Evolutionary conservation across 345 rosid species (phyloP).

Genomic region (Camelina hispida): DNA sequence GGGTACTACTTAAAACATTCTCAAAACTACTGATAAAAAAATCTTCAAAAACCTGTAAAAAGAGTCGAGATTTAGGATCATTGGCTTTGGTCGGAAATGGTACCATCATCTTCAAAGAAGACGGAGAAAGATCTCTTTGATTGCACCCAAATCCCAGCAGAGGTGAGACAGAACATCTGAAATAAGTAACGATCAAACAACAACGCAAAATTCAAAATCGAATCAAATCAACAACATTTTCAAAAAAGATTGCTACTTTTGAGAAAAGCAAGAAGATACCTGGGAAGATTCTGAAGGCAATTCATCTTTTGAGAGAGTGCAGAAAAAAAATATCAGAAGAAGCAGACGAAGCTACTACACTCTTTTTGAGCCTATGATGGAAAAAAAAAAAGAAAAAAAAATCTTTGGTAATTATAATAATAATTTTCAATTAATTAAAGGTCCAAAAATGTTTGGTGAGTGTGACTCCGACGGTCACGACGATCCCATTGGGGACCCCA

Average conservation of each 20-base stretch:
- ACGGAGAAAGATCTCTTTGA: slow-evolving; percentile 47
- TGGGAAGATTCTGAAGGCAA: slow-evolving; percentile 65
- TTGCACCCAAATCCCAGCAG: slow-evolving; percentile 49
- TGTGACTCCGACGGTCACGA: slow-evolving; percentile 23
- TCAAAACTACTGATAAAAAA: background rate
- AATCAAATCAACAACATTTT: background rate
- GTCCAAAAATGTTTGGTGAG: slow-evolving; percentile 11
- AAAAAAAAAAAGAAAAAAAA: slow-evolving; percentile 12
- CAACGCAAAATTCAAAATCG: background rate
- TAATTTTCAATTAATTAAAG: background rate
- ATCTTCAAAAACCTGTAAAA: slow-evolving; percentile 58
- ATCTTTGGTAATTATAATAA: slow-evolving; percentile 6
- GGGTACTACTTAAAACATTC: background rate
- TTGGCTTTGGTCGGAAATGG: slow-evolving; percentile 36
- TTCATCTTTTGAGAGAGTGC: slow-evolving; percentile 44
- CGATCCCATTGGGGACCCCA: slow-evolving; percentile 28
- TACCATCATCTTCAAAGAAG: slow-evolving; percentile 48
- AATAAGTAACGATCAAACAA: slow-evolving; percentile 15
- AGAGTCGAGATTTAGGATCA: slow-evolving; percentile 43
- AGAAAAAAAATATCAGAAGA: slow-evolving; percentile 22
- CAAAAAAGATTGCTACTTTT: background rate
- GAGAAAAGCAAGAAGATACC: slow-evolving; percentile 45
- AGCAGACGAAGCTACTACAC: background rate
- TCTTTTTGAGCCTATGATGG: background rate
- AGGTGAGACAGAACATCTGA: slow-evolving; percentile 65